phyloP scores from a whole-genome alignment of 495 filamentous ascomycete species.

The Tuber melanosporum region DNA sequence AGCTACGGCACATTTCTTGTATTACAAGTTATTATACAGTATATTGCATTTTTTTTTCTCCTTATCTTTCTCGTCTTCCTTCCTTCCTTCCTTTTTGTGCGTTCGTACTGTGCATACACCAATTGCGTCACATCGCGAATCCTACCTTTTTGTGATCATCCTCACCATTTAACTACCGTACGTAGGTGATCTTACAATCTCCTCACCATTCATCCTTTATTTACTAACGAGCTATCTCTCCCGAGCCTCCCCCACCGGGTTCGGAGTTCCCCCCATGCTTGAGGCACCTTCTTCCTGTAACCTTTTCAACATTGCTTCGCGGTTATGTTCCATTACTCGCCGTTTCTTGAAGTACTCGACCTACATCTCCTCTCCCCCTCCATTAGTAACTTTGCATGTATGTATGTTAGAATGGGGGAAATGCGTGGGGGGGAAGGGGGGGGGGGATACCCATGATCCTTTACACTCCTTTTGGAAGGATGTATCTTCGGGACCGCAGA shows the following conservation, averaged over 20 bases:
- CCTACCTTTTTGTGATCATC: neutral
- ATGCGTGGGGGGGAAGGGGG: conserved; percentile 7
- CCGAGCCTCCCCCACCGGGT: conserved; percentile 29
- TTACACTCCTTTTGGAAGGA: conserved; percentile 60
- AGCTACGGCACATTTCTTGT: neutral
- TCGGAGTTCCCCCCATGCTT: conserved; percentile 47
- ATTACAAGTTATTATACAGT: neutral
- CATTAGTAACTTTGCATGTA: neutral
- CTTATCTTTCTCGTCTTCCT: neutral
- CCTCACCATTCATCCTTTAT: neutral
- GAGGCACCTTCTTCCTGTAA: conserved; percentile 74
- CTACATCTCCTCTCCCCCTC: conserved; percentile 45
- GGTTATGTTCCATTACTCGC: conserved; percentile 82
- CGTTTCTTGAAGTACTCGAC: conserved; percentile 97
- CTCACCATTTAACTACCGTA: neutral
- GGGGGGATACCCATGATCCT: conserved; percentile 70
- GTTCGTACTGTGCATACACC: neutral
- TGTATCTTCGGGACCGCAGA: conserved; percentile 46
- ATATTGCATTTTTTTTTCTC: neutral
- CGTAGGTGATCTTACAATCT: neutral
- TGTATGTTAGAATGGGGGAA: neutral
- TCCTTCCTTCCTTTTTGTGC: neutral
- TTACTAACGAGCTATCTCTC: conserved; percentile 18
- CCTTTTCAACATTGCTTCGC: conserved; percentile 67
- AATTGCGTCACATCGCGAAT: neutral